Percentiles rank a stretch among this genome's conserved stretches.
Conservation (phyloP, 2,329 filamentous ascomycete species). For the Sphaerulina vaccinii region DNA sequence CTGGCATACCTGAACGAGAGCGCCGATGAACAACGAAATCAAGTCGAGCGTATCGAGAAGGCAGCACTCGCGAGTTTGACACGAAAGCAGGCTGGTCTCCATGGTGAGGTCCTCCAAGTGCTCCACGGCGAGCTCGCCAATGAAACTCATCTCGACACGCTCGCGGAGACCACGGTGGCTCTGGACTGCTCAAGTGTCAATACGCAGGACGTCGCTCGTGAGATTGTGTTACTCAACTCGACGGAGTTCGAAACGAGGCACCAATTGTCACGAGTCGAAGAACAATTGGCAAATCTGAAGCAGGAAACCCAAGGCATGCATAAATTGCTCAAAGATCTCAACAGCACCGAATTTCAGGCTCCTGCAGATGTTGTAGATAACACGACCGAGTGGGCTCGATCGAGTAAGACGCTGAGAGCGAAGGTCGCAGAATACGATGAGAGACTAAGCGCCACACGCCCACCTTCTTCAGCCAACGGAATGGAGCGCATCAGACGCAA, state of each 20-base stretch:
- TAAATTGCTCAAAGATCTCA: constrained; percentile 26
- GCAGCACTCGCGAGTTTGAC: constrained; percentile 57
- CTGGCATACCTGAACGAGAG: constrained; percentile 74
- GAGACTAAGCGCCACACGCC: constrained; percentile 33
- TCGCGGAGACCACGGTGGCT: constrained; percentile 40
- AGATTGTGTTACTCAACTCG: constrained; percentile 19
- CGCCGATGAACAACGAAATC: constrained; percentile 67
- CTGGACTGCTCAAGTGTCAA: constrained; percentile 37
- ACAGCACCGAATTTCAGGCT: constrained; percentile 40
- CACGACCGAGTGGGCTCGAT: constrained; percentile 73
- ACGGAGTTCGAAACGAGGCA: constrained; percentile 31
- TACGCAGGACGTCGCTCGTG: constrained; percentile 29
- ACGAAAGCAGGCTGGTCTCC: constrained; percentile 19
- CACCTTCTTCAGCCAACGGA: constrained; percentile 41
- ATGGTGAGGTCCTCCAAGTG: constrained; percentile 23
- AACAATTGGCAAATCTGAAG: constrained; percentile 30
- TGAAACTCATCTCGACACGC: constrained; percentile 31
- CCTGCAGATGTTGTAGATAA: constrained; percentile 61
- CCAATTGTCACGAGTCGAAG: constrained; percentile 27
- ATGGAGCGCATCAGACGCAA: constrained; percentile 60
- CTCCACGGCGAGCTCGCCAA: constrained; percentile 31
- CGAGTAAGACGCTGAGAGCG: constrained; percentile 51
- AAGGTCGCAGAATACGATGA: constrained; percentile 66
- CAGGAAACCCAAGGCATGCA: constrained; percentile 26
- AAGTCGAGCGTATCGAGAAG: constrained; percentile 60